A percentile compares a stretch with the other conserved stretches of the same genome.
phyloP scores from a whole-genome alignment of 2,329 filamentous ascomycete species.

The Fusarium irregulare region DNA sequence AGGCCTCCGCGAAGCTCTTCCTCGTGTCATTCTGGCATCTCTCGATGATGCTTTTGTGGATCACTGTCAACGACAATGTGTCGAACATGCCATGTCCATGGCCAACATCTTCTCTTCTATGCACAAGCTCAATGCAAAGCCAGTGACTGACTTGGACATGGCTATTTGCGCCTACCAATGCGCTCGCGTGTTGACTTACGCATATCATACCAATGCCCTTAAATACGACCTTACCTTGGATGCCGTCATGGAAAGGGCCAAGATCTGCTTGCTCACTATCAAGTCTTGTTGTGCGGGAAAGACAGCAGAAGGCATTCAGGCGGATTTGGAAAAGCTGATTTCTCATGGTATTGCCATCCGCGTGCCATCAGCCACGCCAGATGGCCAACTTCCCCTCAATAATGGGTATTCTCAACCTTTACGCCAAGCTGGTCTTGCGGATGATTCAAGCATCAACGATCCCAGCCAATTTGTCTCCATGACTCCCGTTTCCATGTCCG shows the following conservation, averaged over 20 bases:
- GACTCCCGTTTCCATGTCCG: slow-evolving; percentile 29
- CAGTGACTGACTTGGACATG: slow-evolving; percentile 66
- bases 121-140: slow-evolving; percentile 62
- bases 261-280: slow-evolving; percentile 63
- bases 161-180: slow-evolving; percentile 68
- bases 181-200: slow-evolving; percentile 63
- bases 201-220: slow-evolving; percentile 57
- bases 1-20: slow-evolving; percentile 63
- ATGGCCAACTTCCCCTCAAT: slow-evolving; percentile 31
- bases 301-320: slow-evolving; percentile 59
- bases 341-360: slow-evolving; percentile 54
- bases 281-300: slow-evolving; percentile 63
- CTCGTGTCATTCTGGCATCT: slow-evolving; percentile 56
- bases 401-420: slow-evolving; percentile 41
- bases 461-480: slow-evolving; percentile 32
- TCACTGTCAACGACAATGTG: slow-evolving; percentile 63
- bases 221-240: slow-evolving; percentile 60
- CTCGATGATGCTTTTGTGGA: slow-evolving; percentile 62
- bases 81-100: slow-evolving; percentile 66
- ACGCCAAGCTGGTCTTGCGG: slow-evolving; percentile 42
- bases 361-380: slow-evolving; percentile 36
- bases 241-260: slow-evolving; percentile 61
- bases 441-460: slow-evolving; percentile 46
- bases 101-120: slow-evolving; percentile 65
- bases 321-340: slow-evolving; percentile 65